Evolutionary conservation across 495 filamentous ascomycete species (phyloP), one percentile per base, ranked within the genome.

Genomic region (Aspergillus nanangensis): DNA sequence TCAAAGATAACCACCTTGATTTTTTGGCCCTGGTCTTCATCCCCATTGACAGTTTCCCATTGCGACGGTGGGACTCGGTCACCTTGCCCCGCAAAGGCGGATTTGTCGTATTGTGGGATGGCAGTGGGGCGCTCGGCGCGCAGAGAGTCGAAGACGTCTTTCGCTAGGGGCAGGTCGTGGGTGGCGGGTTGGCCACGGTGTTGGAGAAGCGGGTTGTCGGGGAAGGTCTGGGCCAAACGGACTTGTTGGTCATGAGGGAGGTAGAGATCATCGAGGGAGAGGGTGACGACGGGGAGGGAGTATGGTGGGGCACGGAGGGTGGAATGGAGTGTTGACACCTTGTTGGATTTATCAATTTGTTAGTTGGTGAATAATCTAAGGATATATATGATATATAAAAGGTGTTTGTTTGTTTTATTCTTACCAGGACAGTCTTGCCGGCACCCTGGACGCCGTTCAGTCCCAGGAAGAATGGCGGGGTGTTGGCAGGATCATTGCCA

Each of bases 251-350:
- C 70, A 63, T 87, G 84, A 3, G 82, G 71, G 44, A 94, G 79
- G 63, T 96, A 96, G 44, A 96, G 80, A 64, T 97, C 91, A 63
- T 96, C 92, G 44, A 96, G 89, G 57, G 86, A 91, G 56, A 90
- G 74, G 7, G 91, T 87, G 25, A 86, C 71, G 4, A 87, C 88
- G 43, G 80, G 69, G 31, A 96, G 74, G 8, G 72, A 76, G 62
- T 88, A 77, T 1, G 81, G 81, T 19, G 79, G 73, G n/a, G 75
- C 71, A 42, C 73, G 70, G 27, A 96, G 79, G n/a, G 77, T 83
- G 15, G 75, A 55, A 38, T 80, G 70, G 17, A 96, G 77, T 8
- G 76, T 75, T 21, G 80, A 79, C 5, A 91, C 79, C 80, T 82
- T 18, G 17, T 10, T 9, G 23, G 14, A 5, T 14, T 46, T n/a